These are phyloP conservation scores for Telfairia occidentalis DNA, from an alignment of 331 rosid genomes.

Conservation along the genomic window DNA sequence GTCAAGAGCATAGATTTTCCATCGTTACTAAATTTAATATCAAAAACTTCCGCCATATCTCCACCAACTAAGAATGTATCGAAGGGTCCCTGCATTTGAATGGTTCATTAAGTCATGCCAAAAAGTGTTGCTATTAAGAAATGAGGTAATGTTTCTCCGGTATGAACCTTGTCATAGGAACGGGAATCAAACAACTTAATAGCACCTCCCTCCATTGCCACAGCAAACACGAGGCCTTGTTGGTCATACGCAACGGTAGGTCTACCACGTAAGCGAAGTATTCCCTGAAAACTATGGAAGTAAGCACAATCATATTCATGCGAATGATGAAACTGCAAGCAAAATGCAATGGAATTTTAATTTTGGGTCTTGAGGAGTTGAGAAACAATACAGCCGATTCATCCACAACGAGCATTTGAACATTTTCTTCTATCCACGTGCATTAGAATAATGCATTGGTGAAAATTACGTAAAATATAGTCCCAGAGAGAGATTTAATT, in stretches of 20 bases:
- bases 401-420: not conserved
- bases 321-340: not conserved
- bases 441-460: not conserved
- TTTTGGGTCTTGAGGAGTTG: not conserved
- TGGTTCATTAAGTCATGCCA: constrained; percentile 8
- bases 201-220: constrained; percentile 99
- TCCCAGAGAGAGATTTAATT: not conserved
- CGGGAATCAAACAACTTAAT: constrained; percentile 93
- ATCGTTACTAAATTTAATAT: constrained; percentile 94
- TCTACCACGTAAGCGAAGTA: constrained; percentile 79
- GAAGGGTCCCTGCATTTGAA: constrained; percentile 71
- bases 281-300: constrained; percentile 59
- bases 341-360: not conserved
- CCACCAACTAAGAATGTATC: constrained; percentile 98
- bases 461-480: not conserved
- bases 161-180: constrained; percentile 80
- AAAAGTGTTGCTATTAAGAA: constrained; percentile 4
- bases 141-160: constrained; percentile 5
- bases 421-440: not conserved
- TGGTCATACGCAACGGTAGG: constrained; percentile 96
- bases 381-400: not conserved
- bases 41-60: constrained; percentile 95
- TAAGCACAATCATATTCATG: constrained; percentile 37
- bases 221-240: constrained; percentile 97
- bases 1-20: constrained; percentile 97